Evolutionary conservation across 2,329 filamentous ascomycete species (phyloP).

Genomic region (Colletotrichum agaves): DNA sequence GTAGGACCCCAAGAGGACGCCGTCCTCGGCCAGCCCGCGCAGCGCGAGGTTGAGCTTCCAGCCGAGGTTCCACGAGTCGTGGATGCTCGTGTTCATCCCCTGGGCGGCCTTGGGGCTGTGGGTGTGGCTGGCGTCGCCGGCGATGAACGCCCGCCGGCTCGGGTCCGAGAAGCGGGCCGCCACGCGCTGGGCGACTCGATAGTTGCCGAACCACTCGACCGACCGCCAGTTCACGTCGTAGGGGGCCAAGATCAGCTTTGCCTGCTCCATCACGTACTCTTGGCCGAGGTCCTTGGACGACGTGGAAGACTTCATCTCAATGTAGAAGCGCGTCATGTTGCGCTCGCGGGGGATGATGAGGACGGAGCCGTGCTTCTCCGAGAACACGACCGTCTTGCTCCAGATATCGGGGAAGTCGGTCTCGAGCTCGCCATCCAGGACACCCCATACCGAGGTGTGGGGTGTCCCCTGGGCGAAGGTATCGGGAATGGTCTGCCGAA

Average conservation of each 20-base stretch:
- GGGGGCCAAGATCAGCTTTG: conserved; percentile 55
- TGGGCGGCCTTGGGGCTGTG: conserved; percentile 79
- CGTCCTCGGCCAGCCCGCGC: conserved; percentile 63
- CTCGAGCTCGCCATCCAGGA: conserved; percentile 66
- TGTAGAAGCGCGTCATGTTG: conserved; percentile 63
- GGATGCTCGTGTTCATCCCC: conserved; percentile 71
- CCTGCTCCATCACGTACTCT: conserved; percentile 68
- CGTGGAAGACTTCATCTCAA: conserved; percentile 43
- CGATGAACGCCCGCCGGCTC: conserved; percentile 69
- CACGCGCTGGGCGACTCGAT: conserved; percentile 76
- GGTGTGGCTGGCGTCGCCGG: conserved; percentile 76
- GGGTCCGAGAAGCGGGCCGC: conserved; percentile 75
- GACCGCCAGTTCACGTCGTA: conserved; percentile 63
- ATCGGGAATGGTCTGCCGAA: conserved; percentile 59
- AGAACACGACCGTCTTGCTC: conserved; percentile 67
- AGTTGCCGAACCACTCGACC: conserved; percentile 77
- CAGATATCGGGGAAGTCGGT: conserved; percentile 71
- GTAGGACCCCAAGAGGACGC: conserved; percentile 59
- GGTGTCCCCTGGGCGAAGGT: conserved; percentile 53
- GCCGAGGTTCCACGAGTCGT: conserved; percentile 70
- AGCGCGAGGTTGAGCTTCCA: conserved; percentile 64
- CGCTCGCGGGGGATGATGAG: conserved; percentile 69
- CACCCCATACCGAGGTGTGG: conserved; percentile 60
- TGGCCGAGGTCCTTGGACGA: conserved; percentile 60
- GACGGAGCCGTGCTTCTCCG: conserved; percentile 64